These are phyloP conservation scores for Cladosporium sphaerospermum DNA, from an alignment of 2,329 filamentous ascomycete species.

Conservation along the genomic window DNA sequence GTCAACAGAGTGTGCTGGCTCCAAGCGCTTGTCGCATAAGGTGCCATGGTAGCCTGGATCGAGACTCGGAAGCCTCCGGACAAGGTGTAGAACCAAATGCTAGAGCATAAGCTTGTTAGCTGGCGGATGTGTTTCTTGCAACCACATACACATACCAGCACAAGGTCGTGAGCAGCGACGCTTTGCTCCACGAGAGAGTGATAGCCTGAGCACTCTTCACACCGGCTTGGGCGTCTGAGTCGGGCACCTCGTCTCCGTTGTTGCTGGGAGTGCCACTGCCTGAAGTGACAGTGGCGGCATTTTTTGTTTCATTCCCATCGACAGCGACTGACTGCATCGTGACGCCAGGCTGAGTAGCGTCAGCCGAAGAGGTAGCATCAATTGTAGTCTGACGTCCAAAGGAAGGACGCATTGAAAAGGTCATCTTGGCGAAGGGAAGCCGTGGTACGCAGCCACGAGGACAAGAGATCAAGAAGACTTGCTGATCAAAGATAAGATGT, in stretches of 20 bases:
- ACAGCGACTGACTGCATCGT: background rate
- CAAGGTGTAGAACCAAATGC: slow-evolving; percentile 34
- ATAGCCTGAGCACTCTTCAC: slow-evolving; percentile 12
- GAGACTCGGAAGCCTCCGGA: slow-evolving; percentile 30
- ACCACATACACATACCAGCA: slow-evolving; percentile 28
- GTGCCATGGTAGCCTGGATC: slow-evolving; percentile 25
- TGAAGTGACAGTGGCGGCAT: background rate
- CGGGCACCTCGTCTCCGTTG: background rate
- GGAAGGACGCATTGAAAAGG: slow-evolving; percentile 3
- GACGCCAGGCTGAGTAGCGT: background rate
- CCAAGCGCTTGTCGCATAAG: slow-evolving; percentile 28
- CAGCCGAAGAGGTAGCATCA: background rate
- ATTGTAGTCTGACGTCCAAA: slow-evolving; percentile 5
- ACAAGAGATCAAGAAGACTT: no score
- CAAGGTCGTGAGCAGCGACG: slow-evolving; percentile 10
- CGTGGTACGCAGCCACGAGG: no score
- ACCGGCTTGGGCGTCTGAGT: slow-evolving; percentile 13
- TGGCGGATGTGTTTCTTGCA: slow-evolving; percentile 16
- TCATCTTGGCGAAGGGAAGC: background rate
- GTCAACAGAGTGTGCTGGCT: slow-evolving; percentile 20
- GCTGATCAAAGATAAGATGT: no score
- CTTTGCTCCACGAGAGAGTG: slow-evolving; percentile 6
- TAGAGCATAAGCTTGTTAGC: slow-evolving; percentile 14
- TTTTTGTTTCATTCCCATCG: background rate
- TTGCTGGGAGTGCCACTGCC: background rate